Percentiles rank a stretch among this genome's conserved stretches.
These are phyloP conservation scores for Suhomyces xylopsoci DNA, from an alignment of 805 yeast genomes.

Conservation along the genomic window DNA sequence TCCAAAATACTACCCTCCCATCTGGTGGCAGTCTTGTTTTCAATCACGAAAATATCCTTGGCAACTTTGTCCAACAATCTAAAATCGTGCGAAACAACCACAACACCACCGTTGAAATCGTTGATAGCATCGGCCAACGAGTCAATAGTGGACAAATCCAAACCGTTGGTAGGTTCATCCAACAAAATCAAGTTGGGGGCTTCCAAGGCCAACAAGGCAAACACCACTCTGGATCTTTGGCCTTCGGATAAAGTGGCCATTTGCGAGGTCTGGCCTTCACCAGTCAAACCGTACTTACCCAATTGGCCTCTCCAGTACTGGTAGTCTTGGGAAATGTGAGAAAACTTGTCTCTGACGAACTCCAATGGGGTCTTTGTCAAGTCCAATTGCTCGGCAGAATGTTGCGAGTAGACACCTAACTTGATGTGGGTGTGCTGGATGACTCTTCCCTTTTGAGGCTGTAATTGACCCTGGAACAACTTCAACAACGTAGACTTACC, in stretches of 20 bases:
- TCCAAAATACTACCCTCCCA: constrained; percentile 92
- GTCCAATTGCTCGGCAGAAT: constrained; percentile 97
- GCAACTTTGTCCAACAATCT: constrained; percentile 96
- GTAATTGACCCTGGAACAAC: constrained; percentile 92
- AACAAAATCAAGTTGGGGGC: constrained; percentile 89
- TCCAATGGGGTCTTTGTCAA: constrained; percentile 93
- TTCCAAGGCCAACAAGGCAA: constrained; percentile 92
- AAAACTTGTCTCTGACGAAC: constrained; percentile 92
- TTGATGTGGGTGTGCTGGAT: constrained; percentile 96
- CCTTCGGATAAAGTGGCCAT: constrained; percentile 99
- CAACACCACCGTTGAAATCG: constrained; percentile 95
- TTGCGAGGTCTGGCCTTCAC: constrained; percentile 97
- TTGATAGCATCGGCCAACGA: constrained; percentile 96
- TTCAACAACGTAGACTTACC: constrained; percentile 96
- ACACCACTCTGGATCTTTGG: constrained; percentile 98
- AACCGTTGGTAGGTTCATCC: constrained; percentile 99
- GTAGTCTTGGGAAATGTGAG: constrained; percentile 90
- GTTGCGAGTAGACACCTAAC: constrained; percentile 98
- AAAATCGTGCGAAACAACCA: constrained; percentile 98
- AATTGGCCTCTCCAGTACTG: constrained; percentile 98
- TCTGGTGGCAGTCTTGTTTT: constrained; percentile 90
- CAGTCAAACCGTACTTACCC: constrained; percentile 97
- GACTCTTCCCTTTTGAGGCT: constrained; percentile 90
- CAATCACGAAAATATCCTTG: constrained; percentile 94
- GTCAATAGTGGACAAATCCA: constrained; percentile 97